Conservation (phyloP, 768 basidiomycete genomes). For the Psilocybe cyanescens region DNA sequence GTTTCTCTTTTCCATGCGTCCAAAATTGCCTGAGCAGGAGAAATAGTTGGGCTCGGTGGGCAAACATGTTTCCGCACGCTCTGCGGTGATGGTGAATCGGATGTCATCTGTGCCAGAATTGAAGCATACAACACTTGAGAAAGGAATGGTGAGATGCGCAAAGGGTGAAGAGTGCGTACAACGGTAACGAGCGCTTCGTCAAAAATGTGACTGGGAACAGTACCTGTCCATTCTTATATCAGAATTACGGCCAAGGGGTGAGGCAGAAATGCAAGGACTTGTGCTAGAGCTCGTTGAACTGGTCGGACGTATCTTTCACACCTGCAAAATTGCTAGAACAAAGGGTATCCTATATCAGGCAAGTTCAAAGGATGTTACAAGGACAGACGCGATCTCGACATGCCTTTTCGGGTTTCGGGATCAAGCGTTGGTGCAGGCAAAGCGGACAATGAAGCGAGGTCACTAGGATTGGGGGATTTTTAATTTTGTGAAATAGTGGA, state of each 20-base stretch:
- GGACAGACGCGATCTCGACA: conserved; percentile 42
- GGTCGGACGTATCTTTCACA: conserved; percentile 42
- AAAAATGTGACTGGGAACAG: conserved; percentile 35
- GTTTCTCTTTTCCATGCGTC: conserved; percentile 71
- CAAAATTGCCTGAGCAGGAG: conserved; percentile 67
- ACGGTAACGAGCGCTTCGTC: conserved; percentile 35
- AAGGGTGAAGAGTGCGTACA: conserved; percentile 37
- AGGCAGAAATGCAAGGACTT: conserved; percentile 40
- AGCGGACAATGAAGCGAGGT: conserved; percentile 29
- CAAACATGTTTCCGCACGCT: conserved; percentile 33
- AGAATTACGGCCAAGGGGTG: conserved; percentile 41
- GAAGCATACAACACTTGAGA: conserved; percentile 34
- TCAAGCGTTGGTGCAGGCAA: conserved; percentile 28
- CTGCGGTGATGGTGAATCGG: conserved; percentile 43
- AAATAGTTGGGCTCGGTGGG: conserved; percentile 35
- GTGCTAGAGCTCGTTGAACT: conserved; percentile 39
- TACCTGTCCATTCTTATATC: conserved; percentile 50
- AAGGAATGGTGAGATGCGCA: conserved; percentile 22
- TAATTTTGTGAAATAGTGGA: conserved; percentile 15
- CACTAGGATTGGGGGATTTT: conserved; percentile 13
- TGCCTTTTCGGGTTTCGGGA: conserved; percentile 49
- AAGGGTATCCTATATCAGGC: conserved; percentile 54
- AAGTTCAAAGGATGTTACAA: conserved; percentile 48
- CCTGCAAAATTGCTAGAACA: conserved; percentile 41
- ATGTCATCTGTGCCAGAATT: conserved; percentile 43